These are phyloP conservation scores for Russula virescens DNA, from an alignment of 768 basidiomycete genomes.

Conservation along the genomic window DNA sequence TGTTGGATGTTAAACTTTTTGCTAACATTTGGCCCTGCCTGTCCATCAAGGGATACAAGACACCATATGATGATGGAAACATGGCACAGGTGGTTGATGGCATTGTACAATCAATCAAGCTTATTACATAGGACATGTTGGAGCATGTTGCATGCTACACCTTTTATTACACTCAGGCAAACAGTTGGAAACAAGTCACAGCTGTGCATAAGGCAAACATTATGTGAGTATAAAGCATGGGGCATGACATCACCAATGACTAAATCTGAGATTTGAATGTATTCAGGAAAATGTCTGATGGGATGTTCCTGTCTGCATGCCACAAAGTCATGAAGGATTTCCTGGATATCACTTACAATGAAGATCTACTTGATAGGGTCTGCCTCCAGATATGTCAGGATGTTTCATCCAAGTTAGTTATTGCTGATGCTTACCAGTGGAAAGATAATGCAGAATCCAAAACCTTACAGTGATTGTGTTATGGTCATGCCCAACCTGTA, in stretches of 20 bases:
- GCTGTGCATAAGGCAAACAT: constrained; percentile 99
- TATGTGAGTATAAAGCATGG: constrained; percentile 51
- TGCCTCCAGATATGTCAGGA: constrained; percentile 68
- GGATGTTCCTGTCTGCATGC: constrained; percentile 98
- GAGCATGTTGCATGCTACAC: constrained; percentile 98
- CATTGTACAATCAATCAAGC: constrained; percentile 98
- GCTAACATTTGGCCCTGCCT: constrained; percentile 97
- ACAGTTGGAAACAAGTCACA: constrained; percentile 86
- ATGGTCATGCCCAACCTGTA: constrained; percentile 99
- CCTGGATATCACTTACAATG: constrained; percentile 90
- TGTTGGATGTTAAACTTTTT: constrained; percentile 97
- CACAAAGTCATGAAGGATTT: constrained; percentile 93
- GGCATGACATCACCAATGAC: constrained; percentile 12
- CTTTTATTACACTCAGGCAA: constrained; percentile 92
- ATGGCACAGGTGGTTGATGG: constrained; percentile 79
- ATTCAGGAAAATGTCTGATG: constrained; percentile 97
- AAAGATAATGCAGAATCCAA: constrained; percentile 88
- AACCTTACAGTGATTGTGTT: constrained; percentile 89
- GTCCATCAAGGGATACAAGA: constrained; percentile 96
- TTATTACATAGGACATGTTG: constrained; percentile 98
- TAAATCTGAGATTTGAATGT: not conserved
- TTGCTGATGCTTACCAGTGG: not conserved
- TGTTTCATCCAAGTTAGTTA: not conserved
- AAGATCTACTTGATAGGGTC: constrained; percentile 94
- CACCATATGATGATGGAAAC: constrained; percentile 74